Percentiles rank a stretch among this genome's conserved stretches.
phyloP scores from a whole-genome alignment of 345 rosid genomes.

The Hibiscus tridactylites region DNA sequence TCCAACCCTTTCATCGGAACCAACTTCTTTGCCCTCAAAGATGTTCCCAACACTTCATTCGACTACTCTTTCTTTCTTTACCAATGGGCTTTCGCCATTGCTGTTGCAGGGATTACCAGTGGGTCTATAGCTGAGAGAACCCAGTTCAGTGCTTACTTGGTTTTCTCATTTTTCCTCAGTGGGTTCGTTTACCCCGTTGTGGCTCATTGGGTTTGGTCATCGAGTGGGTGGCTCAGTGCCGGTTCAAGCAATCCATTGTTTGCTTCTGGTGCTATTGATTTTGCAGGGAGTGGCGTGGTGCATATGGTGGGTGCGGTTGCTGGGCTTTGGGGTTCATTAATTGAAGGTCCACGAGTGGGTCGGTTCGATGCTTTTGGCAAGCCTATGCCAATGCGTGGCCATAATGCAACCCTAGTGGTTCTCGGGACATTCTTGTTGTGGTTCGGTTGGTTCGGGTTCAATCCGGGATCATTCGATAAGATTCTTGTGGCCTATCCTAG shows the following conservation, averaged over 20 bases:
- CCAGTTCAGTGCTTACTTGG: background rate
- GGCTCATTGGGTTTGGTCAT: background rate
- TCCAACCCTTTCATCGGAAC: background rate
- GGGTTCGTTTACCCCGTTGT: background rate
- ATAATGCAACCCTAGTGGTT: slow-evolving; percentile 29
- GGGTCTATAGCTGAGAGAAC: background rate
- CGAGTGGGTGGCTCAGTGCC: background rate
- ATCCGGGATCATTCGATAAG: slow-evolving; percentile 45
- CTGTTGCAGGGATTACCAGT: background rate
- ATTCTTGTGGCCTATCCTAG: slow-evolving; percentile 44
- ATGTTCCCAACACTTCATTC: background rate
- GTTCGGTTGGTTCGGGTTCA: slow-evolving; percentile 72
- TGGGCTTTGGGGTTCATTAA: background rate
- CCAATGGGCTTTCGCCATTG: background rate
- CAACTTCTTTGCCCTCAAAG: background rate
- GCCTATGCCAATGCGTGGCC: slow-evolving; percentile 43
- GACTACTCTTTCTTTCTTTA: background rate
- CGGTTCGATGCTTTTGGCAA: slow-evolving; percentile 52
- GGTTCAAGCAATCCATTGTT: background rate
- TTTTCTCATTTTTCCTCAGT: background rate
- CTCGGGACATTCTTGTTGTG: slow-evolving; percentile 49
- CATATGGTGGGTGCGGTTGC: background rate
- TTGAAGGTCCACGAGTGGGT: background rate
- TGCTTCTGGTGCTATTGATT: background rate
- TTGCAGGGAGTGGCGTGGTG: background rate